Conservation (phyloP, 768 basidiomycete species). For the Mycena chlorophos region DNA sequence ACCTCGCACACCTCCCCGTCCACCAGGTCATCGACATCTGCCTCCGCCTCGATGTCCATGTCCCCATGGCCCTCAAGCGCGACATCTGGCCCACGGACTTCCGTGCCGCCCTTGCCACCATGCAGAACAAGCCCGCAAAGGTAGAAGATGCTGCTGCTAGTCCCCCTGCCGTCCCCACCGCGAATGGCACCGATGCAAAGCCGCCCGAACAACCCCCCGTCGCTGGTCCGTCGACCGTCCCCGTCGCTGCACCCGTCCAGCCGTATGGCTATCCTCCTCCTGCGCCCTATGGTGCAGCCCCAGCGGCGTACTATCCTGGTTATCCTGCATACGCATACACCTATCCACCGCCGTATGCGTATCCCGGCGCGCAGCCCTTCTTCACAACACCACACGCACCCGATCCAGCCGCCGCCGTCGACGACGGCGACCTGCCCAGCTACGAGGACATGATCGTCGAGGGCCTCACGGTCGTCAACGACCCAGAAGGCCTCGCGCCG, state of each 20-base stretch:
- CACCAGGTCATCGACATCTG: constrained; percentile 81
- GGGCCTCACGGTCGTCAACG: constrained; percentile 63
- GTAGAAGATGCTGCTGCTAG: constrained; percentile 12
- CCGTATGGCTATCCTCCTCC: too few species aligned
- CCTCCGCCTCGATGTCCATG: constrained; percentile 67
- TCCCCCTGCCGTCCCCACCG: constrained; percentile 10
- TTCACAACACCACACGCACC: constrained; percentile 12
- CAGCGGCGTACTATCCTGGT: constrained; percentile 62
- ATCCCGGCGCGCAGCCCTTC: constrained; percentile 20
- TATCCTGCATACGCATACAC: constrained; percentile 51
- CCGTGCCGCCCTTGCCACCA: constrained; percentile 57
- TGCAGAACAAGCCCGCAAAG: constrained; percentile 41
- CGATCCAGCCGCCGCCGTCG: constrained; percentile 16
- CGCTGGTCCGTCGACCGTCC: constrained; percentile 25
- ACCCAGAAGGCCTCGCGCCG: constrained; percentile 79
- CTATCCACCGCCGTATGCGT: constrained; percentile 38
- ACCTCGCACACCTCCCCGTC: constrained; percentile 64
- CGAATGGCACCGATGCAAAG: constrained; percentile 23
- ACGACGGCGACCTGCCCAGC: constrained; percentile 65
- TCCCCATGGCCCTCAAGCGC: constrained; percentile 60
- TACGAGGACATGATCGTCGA: constrained; percentile 93
- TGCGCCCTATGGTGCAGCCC: constrained; percentile 44
- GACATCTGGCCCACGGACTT: constrained; percentile 77
- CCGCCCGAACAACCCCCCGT: constrained; percentile 29
- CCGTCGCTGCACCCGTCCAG: constrained; percentile 53